Percentiles rank a stretch among this genome's conserved stretches.
Evolutionary conservation across 2,329 filamentous ascomycete genomes (phyloP).

Genomic region (Aspergillus ochraceoroseus): DNA sequence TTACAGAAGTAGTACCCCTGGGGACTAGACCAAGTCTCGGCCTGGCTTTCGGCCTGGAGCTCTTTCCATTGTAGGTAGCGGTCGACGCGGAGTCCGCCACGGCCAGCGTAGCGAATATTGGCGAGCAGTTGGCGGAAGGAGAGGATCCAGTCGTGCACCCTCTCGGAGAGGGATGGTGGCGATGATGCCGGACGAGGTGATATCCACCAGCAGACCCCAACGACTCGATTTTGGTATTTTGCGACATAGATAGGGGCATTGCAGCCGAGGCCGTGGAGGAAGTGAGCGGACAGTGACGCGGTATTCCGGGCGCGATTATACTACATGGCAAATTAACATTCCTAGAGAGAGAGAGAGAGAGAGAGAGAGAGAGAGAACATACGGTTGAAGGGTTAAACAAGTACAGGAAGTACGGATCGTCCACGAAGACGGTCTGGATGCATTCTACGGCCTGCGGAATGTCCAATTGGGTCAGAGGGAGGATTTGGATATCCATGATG

Average conservation of each 20-base stretch:
- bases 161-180: constrained; percentile 57
- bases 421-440: constrained; percentile 61
- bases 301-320: constrained; percentile 59
- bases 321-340: too few species aligned
- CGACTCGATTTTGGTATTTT: constrained; percentile 44
- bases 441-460: constrained; percentile 61
- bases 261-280: constrained; percentile 53
- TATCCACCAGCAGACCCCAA: constrained; percentile 71
- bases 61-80: constrained; percentile 71
- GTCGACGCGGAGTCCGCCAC: constrained; percentile 61
- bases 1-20: constrained; percentile 72
- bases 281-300: constrained; percentile 60
- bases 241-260: constrained; percentile 67
- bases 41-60: constrained; percentile 58
- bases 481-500: constrained; percentile 52
- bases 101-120: constrained; percentile 60
- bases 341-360: too few species aligned
- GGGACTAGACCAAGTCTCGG: constrained; percentile 59
- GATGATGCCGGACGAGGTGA: constrained; percentile 49
- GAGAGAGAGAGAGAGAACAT: constrained; percentile 26
- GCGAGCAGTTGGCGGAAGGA: constrained; percentile 62
- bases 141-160: constrained; percentile 60
- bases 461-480: constrained; percentile 53
- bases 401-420: constrained; percentile 65
- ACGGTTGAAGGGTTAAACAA: constrained; percentile 57